phyloP scores from a whole-genome alignment of 2,329 filamentous ascomycete genomes.

The Ophiostoma populinum region DNA sequence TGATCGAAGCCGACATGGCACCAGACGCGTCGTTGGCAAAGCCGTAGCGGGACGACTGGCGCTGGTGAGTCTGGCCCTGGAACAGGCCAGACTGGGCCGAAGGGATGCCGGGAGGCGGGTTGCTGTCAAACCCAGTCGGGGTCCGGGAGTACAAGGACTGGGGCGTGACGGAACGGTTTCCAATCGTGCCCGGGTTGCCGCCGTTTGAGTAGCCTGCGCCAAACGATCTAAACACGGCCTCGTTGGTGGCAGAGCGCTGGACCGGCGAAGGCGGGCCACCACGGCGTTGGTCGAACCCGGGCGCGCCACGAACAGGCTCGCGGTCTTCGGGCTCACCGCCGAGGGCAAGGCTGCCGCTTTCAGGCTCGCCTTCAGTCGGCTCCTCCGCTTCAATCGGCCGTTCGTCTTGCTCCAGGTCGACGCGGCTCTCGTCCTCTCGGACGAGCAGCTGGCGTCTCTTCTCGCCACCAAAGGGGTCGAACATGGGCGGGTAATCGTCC shows the following conservation, averaged over 20 bases:
- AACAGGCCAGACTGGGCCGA: slow-evolving; percentile 22
- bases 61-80: slow-evolving; percentile 50
- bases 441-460: slow-evolving; percentile 62
- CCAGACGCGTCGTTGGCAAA: slow-evolving; percentile 62
- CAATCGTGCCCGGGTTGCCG: slow-evolving; percentile 17
- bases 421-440: slow-evolving; percentile 48
- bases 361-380: slow-evolving; percentile 53
- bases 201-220: slow-evolving; percentile 28
- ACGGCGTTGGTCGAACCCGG: slow-evolving; percentile 39
- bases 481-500: slow-evolving; percentile 50
- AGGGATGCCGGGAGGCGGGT: slow-evolving; percentile 17
- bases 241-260: slow-evolving; percentile 38
- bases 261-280: slow-evolving; percentile 62
- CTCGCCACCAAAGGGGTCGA: slow-evolving; percentile 66
- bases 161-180: slow-evolving; percentile 13
- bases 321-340: slow-evolving; percentile 85
- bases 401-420: slow-evolving; percentile 30
- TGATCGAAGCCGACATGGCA: slow-evolving; percentile 45
- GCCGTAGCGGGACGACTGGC: slow-evolving; percentile 74
- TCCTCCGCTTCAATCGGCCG: slow-evolving; percentile 24
- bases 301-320: slow-evolving; percentile 34
- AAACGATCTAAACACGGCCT: slow-evolving; percentile 36
- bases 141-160: slow-evolving; percentile 43
- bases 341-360: slow-evolving; percentile 69
- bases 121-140: slow-evolving; percentile 39